Evolutionary conservation across 2,329 filamentous ascomycete species (phyloP).

Genomic region (Ceratocystis cubensis): DNA sequence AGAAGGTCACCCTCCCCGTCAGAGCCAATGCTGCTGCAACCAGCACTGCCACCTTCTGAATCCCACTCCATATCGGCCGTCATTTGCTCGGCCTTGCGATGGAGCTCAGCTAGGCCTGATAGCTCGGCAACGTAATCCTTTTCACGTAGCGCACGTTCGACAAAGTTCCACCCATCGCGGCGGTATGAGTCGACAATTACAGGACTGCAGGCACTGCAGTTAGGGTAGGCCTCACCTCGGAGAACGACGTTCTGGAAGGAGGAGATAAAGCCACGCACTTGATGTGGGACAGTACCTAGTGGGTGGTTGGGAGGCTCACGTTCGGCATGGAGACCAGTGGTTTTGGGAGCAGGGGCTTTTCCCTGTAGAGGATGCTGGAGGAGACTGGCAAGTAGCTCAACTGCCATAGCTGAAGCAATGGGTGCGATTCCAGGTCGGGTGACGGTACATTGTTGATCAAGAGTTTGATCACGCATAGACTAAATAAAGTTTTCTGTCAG

Average conservation of each 20-base stretch:
- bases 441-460: slow-evolving; percentile 96
- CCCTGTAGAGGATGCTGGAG: slow-evolving; percentile 72
- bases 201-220: slow-evolving; percentile 67
- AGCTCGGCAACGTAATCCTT: slow-evolving; percentile 68
- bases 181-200: slow-evolving; percentile 57
- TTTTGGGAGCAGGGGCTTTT: slow-evolving; percentile 45
- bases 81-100: slow-evolving; percentile 43
- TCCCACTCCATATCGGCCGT: slow-evolving; percentile 47
- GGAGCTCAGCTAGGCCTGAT: slow-evolving; percentile 61
- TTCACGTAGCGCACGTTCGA: slow-evolving; percentile 60
- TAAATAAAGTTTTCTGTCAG: slow-evolving; percentile 29
- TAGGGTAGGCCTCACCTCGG: slow-evolving; percentile 61
- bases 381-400: slow-evolving; percentile 78
- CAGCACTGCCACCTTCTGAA: slow-evolving; percentile 29
- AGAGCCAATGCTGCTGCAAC: slow-evolving; percentile 28
- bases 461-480: slow-evolving; percentile 87
- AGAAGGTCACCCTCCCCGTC: slow-evolving; percentile 45
- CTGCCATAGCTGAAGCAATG: slow-evolving; percentile 79
- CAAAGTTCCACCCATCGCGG: slow-evolving; percentile 59
- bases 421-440: slow-evolving; percentile 85
- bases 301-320: slow-evolving; percentile 47
- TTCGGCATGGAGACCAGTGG: slow-evolving; percentile 34
- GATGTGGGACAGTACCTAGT: slow-evolving; percentile 62
- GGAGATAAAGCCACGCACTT: slow-evolving; percentile 64
- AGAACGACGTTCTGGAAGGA: slow-evolving; percentile 64